These are phyloP conservation scores for Aspergillus fischeri DNA, from an alignment of 2,329 filamentous ascomycete genomes.

Conservation along the genomic window DNA sequence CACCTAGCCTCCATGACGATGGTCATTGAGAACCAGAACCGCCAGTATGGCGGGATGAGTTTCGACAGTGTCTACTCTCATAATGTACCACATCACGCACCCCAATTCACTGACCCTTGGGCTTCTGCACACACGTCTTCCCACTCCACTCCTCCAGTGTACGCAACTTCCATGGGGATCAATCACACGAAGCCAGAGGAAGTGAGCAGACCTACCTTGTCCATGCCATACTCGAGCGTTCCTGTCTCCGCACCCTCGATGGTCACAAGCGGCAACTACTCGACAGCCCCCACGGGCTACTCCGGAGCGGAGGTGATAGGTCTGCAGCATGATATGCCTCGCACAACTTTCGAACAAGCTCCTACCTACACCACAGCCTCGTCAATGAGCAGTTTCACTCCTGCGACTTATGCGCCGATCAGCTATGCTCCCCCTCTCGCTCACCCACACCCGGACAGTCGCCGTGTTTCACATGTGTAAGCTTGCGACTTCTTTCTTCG, in stretches of 20 bases:
- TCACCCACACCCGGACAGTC: conserved; percentile 46
- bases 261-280: conserved; percentile 64
- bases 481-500: conserved; percentile 23
- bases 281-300: conserved; percentile 52
- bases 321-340: conserved; percentile 71
- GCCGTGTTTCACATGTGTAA: conserved; percentile 83
- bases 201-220: conserved; percentile 54
- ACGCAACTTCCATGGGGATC: conserved; percentile 57
- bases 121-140: conserved; percentile 54
- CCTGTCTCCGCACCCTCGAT: conserved; percentile 70
- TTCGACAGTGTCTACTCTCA: conserved; percentile 73
- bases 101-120: conserved; percentile 90
- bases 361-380: conserved; percentile 65
- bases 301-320: conserved; percentile 64
- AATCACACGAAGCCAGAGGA: conserved; percentile 57
- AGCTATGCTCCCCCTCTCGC: conserved; percentile 65
- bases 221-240: conserved; percentile 68
- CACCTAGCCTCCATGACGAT: conserved; percentile 71
- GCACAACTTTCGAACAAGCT: conserved; percentile 68
- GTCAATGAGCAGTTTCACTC: conserved; percentile 64
- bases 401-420: conserved; percentile 71
- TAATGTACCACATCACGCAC: conserved; percentile 58
- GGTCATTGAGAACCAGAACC: conserved; percentile 87
- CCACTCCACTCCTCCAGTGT: conserved; percentile 60
- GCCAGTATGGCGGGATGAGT: conserved; percentile 70